phyloP scores from a whole-genome alignment of 2,329 filamentous ascomycete genomes.

The Pyricularia sp. region DNA sequence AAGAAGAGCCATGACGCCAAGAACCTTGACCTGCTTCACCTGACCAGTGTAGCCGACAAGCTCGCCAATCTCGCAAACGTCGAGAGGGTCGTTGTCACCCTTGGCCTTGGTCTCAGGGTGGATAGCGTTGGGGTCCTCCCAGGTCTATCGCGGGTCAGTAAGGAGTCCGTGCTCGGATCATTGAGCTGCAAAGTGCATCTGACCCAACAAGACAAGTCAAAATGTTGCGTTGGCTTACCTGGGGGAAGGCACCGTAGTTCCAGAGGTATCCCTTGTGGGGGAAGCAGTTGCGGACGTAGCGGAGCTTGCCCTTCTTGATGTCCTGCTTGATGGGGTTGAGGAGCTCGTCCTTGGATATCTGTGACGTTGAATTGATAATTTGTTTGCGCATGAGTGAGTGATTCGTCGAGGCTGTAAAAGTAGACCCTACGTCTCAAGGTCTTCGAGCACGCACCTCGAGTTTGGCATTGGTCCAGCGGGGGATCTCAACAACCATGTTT shows the following conservation, averaged over 20 bases:
- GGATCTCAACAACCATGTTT: constrained; percentile 99
- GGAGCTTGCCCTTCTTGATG: constrained; percentile 98
- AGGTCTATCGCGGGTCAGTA: constrained; percentile 49
- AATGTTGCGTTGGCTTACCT: constrained; percentile 42
- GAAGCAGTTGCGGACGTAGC: constrained; percentile 99
- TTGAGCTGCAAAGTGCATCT: neutral
- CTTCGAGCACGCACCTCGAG: constrained; percentile 63
- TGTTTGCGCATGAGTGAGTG: neutral
- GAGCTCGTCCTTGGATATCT: constrained; percentile 98
- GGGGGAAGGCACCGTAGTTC: constrained; percentile 99
- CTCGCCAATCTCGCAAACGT: constrained; percentile 99
- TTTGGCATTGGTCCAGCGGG: constrained; percentile 99
- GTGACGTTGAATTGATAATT: constrained; percentile 6
- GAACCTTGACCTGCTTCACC: constrained; percentile 99
- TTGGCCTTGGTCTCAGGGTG: constrained; percentile 99
- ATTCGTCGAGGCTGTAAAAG: neutral
- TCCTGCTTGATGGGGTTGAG: constrained; percentile 99
- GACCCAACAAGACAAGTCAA: constrained; percentile 3
- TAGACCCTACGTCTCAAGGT: constrained; percentile 4
- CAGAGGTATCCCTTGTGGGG: constrained; percentile 99
- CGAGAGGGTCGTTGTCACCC: constrained; percentile 97
- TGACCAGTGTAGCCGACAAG: constrained; percentile 91
- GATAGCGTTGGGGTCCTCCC: constrained; percentile 92
- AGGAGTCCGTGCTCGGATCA: neutral
- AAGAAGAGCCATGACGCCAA: constrained; percentile 97